Conservation (phyloP, 176 grass and related monocot genomes). For the Olyra latifolia region DNA sequence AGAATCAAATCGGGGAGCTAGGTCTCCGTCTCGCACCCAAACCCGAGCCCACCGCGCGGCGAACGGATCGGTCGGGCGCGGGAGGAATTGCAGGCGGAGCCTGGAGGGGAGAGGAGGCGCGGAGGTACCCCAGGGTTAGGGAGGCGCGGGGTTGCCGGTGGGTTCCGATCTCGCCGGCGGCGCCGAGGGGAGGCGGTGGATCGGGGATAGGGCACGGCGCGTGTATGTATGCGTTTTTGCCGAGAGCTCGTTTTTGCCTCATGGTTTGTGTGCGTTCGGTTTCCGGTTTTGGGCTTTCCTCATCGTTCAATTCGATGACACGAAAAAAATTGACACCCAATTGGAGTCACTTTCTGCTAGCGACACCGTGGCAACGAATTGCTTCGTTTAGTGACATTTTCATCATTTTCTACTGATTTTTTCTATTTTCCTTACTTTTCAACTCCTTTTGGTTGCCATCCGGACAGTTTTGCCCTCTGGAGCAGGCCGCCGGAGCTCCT, state of each 20-base stretch:
- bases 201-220: neutral
- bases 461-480: too few species aligned
- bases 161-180: conserved; percentile 23
- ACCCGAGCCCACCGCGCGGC: neutral
- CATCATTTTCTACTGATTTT: too few species aligned
- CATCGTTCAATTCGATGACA: too few species aligned
- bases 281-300: neutral
- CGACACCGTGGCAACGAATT: too few species aligned
- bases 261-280: neutral
- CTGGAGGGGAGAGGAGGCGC: neutral
- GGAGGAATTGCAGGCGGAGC: neutral
- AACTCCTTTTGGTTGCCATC: too few species aligned
- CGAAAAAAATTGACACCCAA: too few species aligned
- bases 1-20: neutral
- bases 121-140: neutral
- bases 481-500: too few species aligned
- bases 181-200: neutral
- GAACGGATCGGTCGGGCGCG: neutral
- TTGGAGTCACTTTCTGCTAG: too few species aligned
- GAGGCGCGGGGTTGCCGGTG: neutral
- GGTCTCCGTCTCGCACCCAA: neutral
- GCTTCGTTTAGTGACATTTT: too few species aligned
- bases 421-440: too few species aligned
- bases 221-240: too few species aligned
- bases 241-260: conserved; percentile 1